These are phyloP conservation scores for Evernia prunastri DNA, from an alignment of 495 filamentous ascomycete species.

Conservation along the genomic window DNA sequence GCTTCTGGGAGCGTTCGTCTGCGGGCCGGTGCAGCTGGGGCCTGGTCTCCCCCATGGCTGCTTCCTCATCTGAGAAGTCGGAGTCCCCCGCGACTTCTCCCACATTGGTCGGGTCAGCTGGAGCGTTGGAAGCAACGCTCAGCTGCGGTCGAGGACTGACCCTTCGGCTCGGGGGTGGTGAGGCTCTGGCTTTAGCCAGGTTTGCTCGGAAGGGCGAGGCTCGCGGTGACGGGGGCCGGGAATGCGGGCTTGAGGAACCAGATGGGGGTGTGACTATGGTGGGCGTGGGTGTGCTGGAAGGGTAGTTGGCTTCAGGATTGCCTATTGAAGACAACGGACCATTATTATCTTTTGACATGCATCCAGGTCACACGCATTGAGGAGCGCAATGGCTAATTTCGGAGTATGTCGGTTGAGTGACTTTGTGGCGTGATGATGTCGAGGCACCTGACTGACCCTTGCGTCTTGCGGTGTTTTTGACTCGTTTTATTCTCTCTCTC, in stretches of 20 bases:
- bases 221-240: constrained; percentile 22
- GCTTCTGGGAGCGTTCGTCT: constrained; percentile 48
- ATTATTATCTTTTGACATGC: constrained; percentile 26
- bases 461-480: no score
- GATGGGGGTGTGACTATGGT: constrained; percentile 28
- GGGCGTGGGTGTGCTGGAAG: constrained; percentile 21
- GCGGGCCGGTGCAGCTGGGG: constrained; percentile 44
- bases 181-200: constrained; percentile 17
- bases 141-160: background rate
- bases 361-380: constrained; percentile 25
- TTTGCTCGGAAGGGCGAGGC: constrained; percentile 22
- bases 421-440: background rate
- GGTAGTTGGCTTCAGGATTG: constrained; percentile 21
- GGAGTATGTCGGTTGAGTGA: background rate
- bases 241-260: constrained; percentile 20
- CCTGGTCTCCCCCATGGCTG: constrained; percentile 36
- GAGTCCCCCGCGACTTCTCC: constrained; percentile 16
- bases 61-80: constrained; percentile 37
- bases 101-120: constrained; percentile 12
- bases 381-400: constrained; percentile 27
- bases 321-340: constrained; percentile 19
- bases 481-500: no score
- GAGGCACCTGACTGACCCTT: background rate
- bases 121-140: background rate
- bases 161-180: constrained; percentile 16